Base-by-base conservation (phyloP, 2,329 filamentous ascomycete species). In the Fusarium subtropicale region DNA sequence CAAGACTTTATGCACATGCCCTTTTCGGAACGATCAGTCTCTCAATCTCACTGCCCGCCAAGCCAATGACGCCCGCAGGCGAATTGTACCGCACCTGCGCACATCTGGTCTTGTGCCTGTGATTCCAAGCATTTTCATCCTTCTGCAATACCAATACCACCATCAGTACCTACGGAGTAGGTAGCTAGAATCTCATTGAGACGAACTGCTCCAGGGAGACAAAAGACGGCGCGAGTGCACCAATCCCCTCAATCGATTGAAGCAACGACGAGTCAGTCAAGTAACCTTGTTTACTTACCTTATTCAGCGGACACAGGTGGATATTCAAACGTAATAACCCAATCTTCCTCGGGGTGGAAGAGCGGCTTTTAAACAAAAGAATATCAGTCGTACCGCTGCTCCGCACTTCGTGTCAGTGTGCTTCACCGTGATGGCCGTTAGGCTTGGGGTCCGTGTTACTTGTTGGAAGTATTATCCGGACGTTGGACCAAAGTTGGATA, bases 321-420 rank as follows among this genome's bases (percentile, higher is more conserved):
- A 57, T 61, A 51, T 67, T 24, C n/a, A 64, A 64, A 71, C 66
- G 69, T 71, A 72, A 72, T 67, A 59, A 71, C 28, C 59, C 31
- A 44, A 61, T 54, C 22, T 39, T 38, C n/a, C 50, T 64, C 41
- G 45, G 64, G 50, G 56, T 42, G 18, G n/a, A 47, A 60, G 28
- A 20, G 52, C 50, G 44, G 24, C 50, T 56, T 59, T 55, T 15
- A 51, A 53, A 45, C 24, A 52, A 52, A 52, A n/a, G 24, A 12
- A 41, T 22, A n/a, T 26, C 30, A 36, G 2, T 26, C n/a, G 46
- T 20, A 22, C 9, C 7, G 34, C 31, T 41, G 8, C 48, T 52
- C 34, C 24, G 33, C 48, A 52, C 31, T 52, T 24, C 15, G 34
- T 52, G 15, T 18, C 24, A n/a, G 48, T 9, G 18, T 50, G 34